Percentiles rank a stretch among this genome's conserved stretches.
Conservation (phyloP, 1,284 basidiomycete species). For the Blastosporella zonata region DNA sequence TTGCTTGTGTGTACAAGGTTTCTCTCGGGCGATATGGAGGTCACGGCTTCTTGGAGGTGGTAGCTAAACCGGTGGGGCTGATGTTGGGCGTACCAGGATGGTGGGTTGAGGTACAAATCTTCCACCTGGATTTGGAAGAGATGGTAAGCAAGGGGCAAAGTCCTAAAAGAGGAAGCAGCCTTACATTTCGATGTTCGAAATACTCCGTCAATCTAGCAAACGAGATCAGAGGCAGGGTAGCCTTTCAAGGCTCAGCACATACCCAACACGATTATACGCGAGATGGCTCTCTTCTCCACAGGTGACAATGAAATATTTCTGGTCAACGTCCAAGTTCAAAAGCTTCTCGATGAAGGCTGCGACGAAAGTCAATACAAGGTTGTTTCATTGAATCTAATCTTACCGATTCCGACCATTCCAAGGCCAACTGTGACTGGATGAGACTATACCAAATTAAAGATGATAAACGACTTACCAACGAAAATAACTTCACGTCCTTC, state of each 20-base stretch:
- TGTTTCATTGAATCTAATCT: neutral
- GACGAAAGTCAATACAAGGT: neutral
- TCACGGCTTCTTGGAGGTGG: conserved; percentile 54
- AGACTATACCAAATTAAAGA: neutral
- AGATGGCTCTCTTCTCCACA: conserved; percentile 50
- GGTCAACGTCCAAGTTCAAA: conserved; percentile 48
- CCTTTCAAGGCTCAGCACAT: neutral
- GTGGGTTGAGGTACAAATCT: conserved; percentile 62
- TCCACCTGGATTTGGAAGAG: conserved; percentile 34
- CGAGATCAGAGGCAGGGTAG: neutral
- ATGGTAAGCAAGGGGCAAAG: neutral
- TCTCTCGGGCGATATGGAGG: conserved; percentile 40
- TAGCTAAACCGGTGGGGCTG: conserved; percentile 51
- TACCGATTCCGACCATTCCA: conserved; percentile 43
- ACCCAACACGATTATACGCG: conserved; percentile 35
- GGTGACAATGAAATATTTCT: conserved; percentile 55
- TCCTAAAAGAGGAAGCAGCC: neutral
- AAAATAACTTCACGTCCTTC: conserved; percentile 12
- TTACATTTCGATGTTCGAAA: conserved; percentile 9
- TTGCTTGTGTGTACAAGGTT: conserved; percentile 48
- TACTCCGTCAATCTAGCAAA: neutral
- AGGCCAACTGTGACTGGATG: conserved; percentile 48
- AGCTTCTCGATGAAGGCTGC: conserved; percentile 66
- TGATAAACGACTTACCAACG: conserved; percentile 4
- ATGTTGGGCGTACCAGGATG: conserved; percentile 60